Base-by-base conservation (phyloP, 495 filamentous ascomycete species). In the Daldinia caldariorum region DNA sequence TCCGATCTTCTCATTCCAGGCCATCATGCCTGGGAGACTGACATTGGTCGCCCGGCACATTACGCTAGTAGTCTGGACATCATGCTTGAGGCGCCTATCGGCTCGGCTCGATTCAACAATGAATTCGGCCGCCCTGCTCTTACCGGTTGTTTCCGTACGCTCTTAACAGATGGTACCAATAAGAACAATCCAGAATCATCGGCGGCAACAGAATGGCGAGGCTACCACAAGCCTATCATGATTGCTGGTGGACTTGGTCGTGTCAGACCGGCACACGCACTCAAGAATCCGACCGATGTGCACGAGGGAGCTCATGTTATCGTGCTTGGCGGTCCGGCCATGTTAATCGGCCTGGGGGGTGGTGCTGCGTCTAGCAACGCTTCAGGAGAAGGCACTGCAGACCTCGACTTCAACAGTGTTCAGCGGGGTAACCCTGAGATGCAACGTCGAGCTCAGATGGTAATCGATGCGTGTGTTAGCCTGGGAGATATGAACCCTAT, bases 181-280 rank as follows among this genome's bases (percentile, higher is more conserved):
- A 83, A 81, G n/a, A 86, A 86, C 59, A 87, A 79, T 29, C 63
- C 72, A 26, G 75, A 76, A 29, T 66, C 69, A 0, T 74, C 76
- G 18, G 72, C 86, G 35, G 81, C 84, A 50, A 83, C 84, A 3
- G 94, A 99, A 54, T 81, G 92, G 54, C 84, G 96, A 71, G 95
- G 95, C 14, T 99, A 97, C 73, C 94, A 97, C 83, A 99, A 99
- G 81, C 95, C 95, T 6, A 97, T 99, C 78, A 97, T 99, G 94
- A 90, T 99, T 82, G 95, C 96, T 61, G 96, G 95, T 66, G 95
- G 96, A 75, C 86, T 97, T 49, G 96, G 95, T 38, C 97, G 92
- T n/a, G 94, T 98, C n/a, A 80, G 96, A 62, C 94, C 95, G 0
- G 89, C 94, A 72, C 91, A 97, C 78, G 94, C 95, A 4, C 84